phyloP scores from a whole-genome alignment of 306 rosid species.

The Oxytropis ochrocephala region DNA sequence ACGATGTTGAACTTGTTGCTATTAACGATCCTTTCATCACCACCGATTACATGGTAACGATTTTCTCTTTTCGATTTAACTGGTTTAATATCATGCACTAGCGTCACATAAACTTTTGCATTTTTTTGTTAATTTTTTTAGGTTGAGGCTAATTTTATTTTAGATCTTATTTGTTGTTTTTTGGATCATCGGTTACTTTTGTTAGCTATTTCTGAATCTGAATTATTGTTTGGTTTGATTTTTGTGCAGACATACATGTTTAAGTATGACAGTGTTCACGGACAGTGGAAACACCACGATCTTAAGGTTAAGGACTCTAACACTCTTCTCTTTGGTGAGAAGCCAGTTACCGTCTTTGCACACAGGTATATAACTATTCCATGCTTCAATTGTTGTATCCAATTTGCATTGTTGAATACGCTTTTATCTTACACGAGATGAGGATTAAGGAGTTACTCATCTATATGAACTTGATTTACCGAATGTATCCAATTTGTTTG shows the following conservation, averaged over 20 bases:
- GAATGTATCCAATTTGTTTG: not conserved
- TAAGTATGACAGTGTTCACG: slow-evolving; percentile 75
- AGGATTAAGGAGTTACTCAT: not conserved
- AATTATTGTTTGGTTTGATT: not conserved
- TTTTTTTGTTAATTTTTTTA: not conserved
- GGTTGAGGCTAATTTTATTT: no score
- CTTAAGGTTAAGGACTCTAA: slow-evolving; percentile 46
- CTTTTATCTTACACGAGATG: not conserved
- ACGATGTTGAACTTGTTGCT: slow-evolving; percentile 63
- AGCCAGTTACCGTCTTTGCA: slow-evolving; percentile 46
- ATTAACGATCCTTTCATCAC: slow-evolving; percentile 68
- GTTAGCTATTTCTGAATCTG: not conserved
- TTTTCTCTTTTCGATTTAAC: not conserved
- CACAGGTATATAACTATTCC: slow-evolving; percentile 29
- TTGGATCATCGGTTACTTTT: not conserved
- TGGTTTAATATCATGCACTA: not conserved
- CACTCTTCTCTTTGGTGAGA: slow-evolving; percentile 56
- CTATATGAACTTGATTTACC: not conserved
- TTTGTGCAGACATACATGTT: slow-evolving; percentile 60
- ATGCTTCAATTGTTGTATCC: not conserved
- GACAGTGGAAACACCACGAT: slow-evolving; percentile 62
- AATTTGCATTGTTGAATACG: not conserved
- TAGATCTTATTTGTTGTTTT: not conserved
- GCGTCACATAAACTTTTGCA: not conserved
- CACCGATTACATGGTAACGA: slow-evolving; percentile 55